Conservation (phyloP, 805 yeast species). For the Metschnikowia rubicola region DNA sequence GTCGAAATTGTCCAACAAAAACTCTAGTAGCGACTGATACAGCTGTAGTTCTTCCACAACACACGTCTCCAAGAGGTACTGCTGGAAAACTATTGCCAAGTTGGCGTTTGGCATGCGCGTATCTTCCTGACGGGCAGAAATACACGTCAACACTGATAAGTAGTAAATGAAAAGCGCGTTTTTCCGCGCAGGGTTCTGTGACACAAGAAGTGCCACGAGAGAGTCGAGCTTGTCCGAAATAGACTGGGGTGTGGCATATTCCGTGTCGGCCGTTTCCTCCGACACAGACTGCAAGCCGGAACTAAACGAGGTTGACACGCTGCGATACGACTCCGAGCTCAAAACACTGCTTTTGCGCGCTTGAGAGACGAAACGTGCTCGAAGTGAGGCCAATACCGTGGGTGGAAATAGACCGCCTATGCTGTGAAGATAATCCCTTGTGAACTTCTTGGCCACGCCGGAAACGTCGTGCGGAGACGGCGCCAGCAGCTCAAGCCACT, state of each 20-base stretch:
- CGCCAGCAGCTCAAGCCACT: slow-evolving; percentile 18
- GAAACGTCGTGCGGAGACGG: slow-evolving; percentile 27
- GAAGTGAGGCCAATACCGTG: slow-evolving; percentile 7
- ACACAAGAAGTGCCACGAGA: slow-evolving; percentile 12
- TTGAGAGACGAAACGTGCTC: slow-evolving; percentile 3
- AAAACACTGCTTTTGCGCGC: slow-evolving; percentile 4
- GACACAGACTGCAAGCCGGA: slow-evolving; percentile 10
- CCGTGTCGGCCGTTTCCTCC: slow-evolving; percentile 6
- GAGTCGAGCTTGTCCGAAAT: slow-evolving; percentile 8
- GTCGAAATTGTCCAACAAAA: slow-evolving; percentile 19
- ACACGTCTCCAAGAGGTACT: slow-evolving; percentile 24
- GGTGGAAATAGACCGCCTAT: slow-evolving; percentile 13
- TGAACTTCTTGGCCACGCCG: slow-evolving; percentile 24
- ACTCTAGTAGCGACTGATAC: slow-evolving; percentile 12
- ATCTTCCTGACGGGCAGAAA: slow-evolving; percentile 16
- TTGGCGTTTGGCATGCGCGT: slow-evolving; percentile 30
- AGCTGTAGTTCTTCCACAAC: slow-evolving; percentile 12
- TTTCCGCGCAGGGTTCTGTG: slow-evolving; percentile 15
- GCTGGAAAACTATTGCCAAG: slow-evolving; percentile 31
- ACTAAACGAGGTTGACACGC: slow-evolving; percentile 9
- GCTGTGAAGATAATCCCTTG: slow-evolving; percentile 17
- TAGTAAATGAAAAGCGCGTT: slow-evolving; percentile 20
- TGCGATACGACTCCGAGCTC: slow-evolving; percentile 9
- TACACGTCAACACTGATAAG: slow-evolving; percentile 13
- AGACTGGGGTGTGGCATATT: slow-evolving; percentile 5